Conservation (phyloP, 192 early-diverging fungal species). For the Coemansia sp. region DNA sequence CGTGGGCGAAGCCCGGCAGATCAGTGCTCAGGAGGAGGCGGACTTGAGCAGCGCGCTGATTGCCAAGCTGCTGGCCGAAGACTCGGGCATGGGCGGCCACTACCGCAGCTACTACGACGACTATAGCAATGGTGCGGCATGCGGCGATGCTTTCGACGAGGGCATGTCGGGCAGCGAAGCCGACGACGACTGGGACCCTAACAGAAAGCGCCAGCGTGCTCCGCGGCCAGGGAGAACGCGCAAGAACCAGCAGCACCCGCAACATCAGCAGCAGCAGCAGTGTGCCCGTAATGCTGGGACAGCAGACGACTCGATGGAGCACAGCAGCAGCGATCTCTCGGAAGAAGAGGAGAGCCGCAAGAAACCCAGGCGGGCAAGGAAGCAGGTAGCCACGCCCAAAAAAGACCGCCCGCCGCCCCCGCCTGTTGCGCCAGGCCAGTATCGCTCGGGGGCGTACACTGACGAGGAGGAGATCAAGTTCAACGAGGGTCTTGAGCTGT, state of each 20-base stretch:
- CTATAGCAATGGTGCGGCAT: slow-evolving; percentile 28
- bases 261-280: slow-evolving; percentile 17
- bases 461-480: slow-evolving; percentile 74
- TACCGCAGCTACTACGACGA: slow-evolving; percentile 57
- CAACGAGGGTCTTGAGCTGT: slow-evolving; percentile 71
- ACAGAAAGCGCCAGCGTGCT: slow-evolving; percentile 28
- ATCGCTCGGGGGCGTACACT: slow-evolving; percentile 67
- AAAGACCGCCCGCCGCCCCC: slow-evolving; percentile 26
- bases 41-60: slow-evolving; percentile 77
- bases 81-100: slow-evolving; percentile 51
- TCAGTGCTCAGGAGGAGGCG: slow-evolving; percentile 71
- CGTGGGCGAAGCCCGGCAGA: slow-evolving; percentile 8
- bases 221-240: slow-evolving; percentile 26
- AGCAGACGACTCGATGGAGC: slow-evolving; percentile 8
- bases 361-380: slow-evolving; percentile 12
- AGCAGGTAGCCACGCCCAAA: slow-evolving; percentile 5
- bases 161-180: slow-evolving; percentile 41
- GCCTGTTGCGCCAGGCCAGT: slow-evolving; percentile 49
- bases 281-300: too few species aligned
- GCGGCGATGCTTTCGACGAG: slow-evolving; percentile 46
- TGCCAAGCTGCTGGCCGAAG: slow-evolving; percentile 71
- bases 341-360: not conserved
- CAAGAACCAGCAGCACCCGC: slow-evolving; percentile 3
- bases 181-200: slow-evolving; percentile 47
- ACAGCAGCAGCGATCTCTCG: slow-evolving; percentile 1